These are phyloP conservation scores for Helicocarpus griseus DNA, from an alignment of 2,329 filamentous ascomycete genomes.

Conservation along the genomic window DNA sequence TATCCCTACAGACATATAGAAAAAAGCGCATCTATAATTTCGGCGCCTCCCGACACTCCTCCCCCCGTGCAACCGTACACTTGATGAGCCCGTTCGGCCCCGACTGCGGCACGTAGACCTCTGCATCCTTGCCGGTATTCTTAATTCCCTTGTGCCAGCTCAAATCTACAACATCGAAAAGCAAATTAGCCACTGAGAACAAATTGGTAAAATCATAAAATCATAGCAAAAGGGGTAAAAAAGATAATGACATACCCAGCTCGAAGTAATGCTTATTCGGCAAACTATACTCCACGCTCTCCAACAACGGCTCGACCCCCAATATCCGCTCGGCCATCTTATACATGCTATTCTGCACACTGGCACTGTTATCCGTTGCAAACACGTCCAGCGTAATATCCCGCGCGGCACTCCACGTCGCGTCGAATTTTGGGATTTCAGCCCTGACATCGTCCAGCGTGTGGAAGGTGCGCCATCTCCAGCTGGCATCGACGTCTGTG, in stretches of 20 bases:
- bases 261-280: slow-evolving; percentile 99
- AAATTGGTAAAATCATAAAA: slow-evolving; percentile 5
- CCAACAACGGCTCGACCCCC: slow-evolving; percentile 59
- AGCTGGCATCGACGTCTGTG: slow-evolving; percentile 79
- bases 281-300: slow-evolving; percentile 68
- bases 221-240: not conserved
- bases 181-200: not conserved
- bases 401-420: slow-evolving; percentile 67
- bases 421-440: slow-evolving; percentile 59
- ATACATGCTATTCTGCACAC: slow-evolving; percentile 97
- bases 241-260: slow-evolving; percentile 45
- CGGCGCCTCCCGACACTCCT: slow-evolving; percentile 7
- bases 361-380: slow-evolving; percentile 80
- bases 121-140: slow-evolving; percentile 91
- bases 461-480: slow-evolving; percentile 71
- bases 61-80: slow-evolving; percentile 58
- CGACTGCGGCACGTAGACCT: slow-evolving; percentile 88
- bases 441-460: slow-evolving; percentile 57
- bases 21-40: slow-evolving; percentile 5
- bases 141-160: slow-evolving; percentile 94
- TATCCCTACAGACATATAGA: no score
- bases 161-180: slow-evolving; percentile 51
- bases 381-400: slow-evolving; percentile 85
- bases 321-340: slow-evolving; percentile 92
- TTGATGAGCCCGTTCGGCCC: slow-evolving; percentile 93